Evolutionary conservation across 345 rosid species (phyloP).

Genomic region (Conringia planisiliqua): DNA sequence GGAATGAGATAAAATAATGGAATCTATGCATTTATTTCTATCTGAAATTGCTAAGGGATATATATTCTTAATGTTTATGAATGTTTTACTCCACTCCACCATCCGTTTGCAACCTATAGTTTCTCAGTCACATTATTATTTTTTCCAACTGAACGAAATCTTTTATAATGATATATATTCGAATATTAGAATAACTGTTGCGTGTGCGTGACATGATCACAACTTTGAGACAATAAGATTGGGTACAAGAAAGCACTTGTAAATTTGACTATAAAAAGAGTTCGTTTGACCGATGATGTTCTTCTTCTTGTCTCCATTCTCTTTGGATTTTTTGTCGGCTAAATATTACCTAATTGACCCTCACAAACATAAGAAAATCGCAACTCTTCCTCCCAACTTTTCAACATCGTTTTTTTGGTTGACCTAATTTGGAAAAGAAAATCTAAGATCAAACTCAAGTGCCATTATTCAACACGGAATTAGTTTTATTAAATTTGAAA

Average conservation of each 20-base stretch:
- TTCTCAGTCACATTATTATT: not conserved
- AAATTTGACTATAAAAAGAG: constrained; percentile 13
- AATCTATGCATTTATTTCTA: too few relatives aligned
- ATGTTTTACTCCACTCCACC: not conserved
- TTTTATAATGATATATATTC: not conserved
- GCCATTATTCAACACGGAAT: constrained; percentile 25
- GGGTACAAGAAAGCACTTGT: constrained; percentile 14
- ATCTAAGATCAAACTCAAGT: not conserved
- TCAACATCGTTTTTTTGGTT: constrained; percentile 19
- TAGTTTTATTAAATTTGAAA: not conserved
- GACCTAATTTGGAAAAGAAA: constrained; percentile 17
- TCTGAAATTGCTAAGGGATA: not conserved
- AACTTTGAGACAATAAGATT: constrained; percentile 14
- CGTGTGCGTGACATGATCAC: constrained; percentile 28
- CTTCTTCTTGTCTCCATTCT: constrained; percentile 27
- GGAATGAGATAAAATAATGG: too few relatives aligned
- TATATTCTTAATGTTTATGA: not conserved
- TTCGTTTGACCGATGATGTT: constrained; percentile 27
- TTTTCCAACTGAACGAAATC: not conserved
- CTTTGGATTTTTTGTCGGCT: constrained; percentile 27
- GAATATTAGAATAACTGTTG: not conserved
- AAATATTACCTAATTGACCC: constrained; percentile 27
- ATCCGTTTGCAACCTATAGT: not conserved
- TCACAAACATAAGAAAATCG: constrained; percentile 20
- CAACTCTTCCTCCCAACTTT: not conserved